These are phyloP conservation scores for Colletotrichum sp. DNA, from an alignment of 2,329 filamentous ascomycete genomes.

Conservation along the genomic window DNA sequence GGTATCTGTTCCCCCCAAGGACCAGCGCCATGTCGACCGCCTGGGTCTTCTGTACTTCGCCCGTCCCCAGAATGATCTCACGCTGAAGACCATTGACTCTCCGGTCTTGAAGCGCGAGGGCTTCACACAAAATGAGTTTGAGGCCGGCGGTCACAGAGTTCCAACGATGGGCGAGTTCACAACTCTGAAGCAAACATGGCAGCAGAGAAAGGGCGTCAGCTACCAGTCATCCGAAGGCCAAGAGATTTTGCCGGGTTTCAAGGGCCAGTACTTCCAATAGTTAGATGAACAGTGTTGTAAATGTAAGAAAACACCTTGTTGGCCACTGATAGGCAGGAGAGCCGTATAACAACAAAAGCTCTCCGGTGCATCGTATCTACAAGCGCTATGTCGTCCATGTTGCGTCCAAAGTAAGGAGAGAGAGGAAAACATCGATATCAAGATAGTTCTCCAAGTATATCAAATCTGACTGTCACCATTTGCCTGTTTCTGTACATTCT, in stretches of 20 bases:
- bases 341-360: background rate
- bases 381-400: background rate
- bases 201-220: conserved; percentile 33
- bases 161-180: conserved; percentile 44
- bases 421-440: background rate
- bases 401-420: background rate
- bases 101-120: conserved; percentile 39
- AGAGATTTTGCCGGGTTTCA: conserved; percentile 39
- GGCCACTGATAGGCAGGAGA: accelerated
- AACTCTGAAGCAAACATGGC: conserved; percentile 40
- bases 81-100: conserved; percentile 41
- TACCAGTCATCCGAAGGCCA: conserved; percentile 33
- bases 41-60: conserved; percentile 58
- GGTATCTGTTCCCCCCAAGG: conserved; percentile 42
- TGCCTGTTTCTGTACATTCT: accelerated
- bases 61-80: conserved; percentile 44
- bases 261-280: conserved; percentile 26
- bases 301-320: accelerated
- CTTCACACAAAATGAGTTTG: conserved; percentile 41
- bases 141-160: conserved; percentile 31
- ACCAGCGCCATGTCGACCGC: conserved; percentile 49
- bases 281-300: accelerated
- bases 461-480: accelerated
- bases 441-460: accelerated
- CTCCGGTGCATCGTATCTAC: background rate